A percentile compares a stretch with the other conserved stretches of the same genome.
Conservation (phyloP, 2,329 filamentous ascomycete species). For the Microdochium nivale region DNA sequence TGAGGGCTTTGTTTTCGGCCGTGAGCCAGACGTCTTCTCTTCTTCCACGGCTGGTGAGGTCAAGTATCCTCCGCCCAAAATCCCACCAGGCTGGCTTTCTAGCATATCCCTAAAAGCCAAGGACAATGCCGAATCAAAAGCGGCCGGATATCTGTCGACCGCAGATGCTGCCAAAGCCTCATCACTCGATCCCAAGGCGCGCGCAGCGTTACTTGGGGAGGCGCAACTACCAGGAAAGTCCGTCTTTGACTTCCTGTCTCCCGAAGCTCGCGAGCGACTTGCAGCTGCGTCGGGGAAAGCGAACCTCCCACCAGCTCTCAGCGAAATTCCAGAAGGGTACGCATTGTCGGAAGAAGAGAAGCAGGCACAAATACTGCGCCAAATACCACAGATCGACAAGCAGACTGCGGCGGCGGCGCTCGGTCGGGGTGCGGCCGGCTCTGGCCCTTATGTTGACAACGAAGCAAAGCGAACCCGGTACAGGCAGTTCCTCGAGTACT, state of each 20-base stretch:
- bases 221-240: conserved; percentile 79
- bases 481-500: conserved; percentile 68
- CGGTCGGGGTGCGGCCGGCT: conserved; percentile 47
- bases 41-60: conserved; percentile 28
- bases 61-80: conserved; percentile 54
- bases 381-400: conserved; percentile 57
- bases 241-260: conserved; percentile 85
- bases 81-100: conserved; percentile 69
- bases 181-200: conserved; percentile 62
- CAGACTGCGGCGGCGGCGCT: conserved; percentile 61
- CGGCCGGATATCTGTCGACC: conserved; percentile 50
- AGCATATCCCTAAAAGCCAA: conserved; percentile 34
- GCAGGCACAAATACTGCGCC: conserved; percentile 45
- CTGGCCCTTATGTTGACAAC: conserved; percentile 76
- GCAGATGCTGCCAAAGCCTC: conserved; percentile 73
- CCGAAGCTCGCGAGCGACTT: conserved; percentile 68
- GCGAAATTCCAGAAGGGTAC: conserved; percentile 63
- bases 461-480: conserved; percentile 74
- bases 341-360: conserved; percentile 55
- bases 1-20: conserved; percentile 69
- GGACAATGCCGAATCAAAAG: conserved; percentile 1
- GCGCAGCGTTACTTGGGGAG: conserved; percentile 77
- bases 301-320: conserved; percentile 68
- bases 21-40: conserved; percentile 35
- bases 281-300: conserved; percentile 65